phyloP scores from a whole-genome alignment of 192 early-diverging fungal species.

The Lobosporangium transversale region DNA sequence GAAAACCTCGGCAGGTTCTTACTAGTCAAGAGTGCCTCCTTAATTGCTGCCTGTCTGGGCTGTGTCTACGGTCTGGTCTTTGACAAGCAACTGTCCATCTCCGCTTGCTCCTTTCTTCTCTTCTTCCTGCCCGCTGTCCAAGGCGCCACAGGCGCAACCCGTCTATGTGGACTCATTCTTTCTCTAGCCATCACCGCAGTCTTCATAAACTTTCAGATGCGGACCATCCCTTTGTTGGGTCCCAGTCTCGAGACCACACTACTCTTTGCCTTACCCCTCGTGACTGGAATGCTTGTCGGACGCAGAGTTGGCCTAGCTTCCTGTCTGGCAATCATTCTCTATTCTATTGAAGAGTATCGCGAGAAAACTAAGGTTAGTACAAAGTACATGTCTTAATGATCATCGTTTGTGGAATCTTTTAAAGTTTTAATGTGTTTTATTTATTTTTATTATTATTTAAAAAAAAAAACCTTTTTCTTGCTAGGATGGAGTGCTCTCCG shows the following conservation, averaged over 20 bases:
- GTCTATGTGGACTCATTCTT: slow-evolving; percentile 26
- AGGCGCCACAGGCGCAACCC: slow-evolving; percentile 40
- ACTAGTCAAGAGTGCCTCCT: slow-evolving; percentile 30
- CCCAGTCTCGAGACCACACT: slow-evolving; percentile 42
- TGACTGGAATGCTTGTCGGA: slow-evolving; percentile 41
- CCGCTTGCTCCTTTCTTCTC: slow-evolving; percentile 25
- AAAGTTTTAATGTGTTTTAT: slow-evolving; percentile 2
- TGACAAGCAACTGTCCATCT: slow-evolving; percentile 27
- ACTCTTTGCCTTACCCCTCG: slow-evolving; percentile 24
- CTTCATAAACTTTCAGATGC: slow-evolving; percentile 30
- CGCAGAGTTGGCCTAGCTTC: slow-evolving; percentile 38
- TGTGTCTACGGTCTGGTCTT: slow-evolving; percentile 45
- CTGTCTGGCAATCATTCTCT: slow-evolving; percentile 27
- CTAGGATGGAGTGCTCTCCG: slow-evolving; percentile 21
- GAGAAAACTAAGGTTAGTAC: slow-evolving; percentile 19
- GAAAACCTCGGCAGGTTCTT: slow-evolving; percentile 37
- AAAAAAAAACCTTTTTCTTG: slow-evolving; percentile 1
- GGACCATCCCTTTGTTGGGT: slow-evolving; percentile 28
- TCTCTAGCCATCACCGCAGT: slow-evolving; percentile 13
- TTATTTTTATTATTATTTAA: neutral
- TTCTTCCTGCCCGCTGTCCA: slow-evolving; percentile 49
- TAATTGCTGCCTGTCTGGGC: slow-evolving; percentile 39
- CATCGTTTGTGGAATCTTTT: neutral
- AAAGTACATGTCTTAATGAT: neutral
- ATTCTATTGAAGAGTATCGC: slow-evolving; percentile 42